Evolutionary conservation across 225 moss, liverwort and hornwort genomes (phyloP).

Genomic region (Bryoerythrophyllum caledonicum): DNA sequence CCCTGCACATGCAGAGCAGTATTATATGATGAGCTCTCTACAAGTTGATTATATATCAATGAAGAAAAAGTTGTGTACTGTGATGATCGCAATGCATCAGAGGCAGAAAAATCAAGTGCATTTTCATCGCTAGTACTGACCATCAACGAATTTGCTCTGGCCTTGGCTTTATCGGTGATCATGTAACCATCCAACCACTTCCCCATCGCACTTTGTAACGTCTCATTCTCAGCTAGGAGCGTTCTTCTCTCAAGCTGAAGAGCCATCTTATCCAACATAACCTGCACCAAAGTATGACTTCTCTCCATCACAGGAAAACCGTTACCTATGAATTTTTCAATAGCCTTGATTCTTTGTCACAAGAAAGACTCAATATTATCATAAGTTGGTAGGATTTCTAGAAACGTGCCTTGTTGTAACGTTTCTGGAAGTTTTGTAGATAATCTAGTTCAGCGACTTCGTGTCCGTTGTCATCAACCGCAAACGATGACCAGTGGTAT

Average conservation of each 20-base stretch:
- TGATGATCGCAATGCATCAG: not conserved
- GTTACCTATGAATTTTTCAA: too few relatives aligned
- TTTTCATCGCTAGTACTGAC: conserved; percentile 21
- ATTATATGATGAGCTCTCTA: not conserved
- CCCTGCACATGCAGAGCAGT: conserved; percentile 2
- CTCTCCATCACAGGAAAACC: too few relatives aligned
- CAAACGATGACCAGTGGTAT: conserved; percentile 33
- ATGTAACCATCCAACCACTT: conserved; percentile 32
- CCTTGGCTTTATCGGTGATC: conserved; percentile 18
- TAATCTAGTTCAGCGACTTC: conserved; percentile 33
- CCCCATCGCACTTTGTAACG: conserved; percentile 19
- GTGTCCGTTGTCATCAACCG: conserved; percentile 35
- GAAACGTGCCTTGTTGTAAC: conserved; percentile 39
- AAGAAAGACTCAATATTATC: too few relatives aligned
- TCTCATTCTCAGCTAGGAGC: conserved; percentile 28
- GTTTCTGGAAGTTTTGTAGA: conserved; percentile 40
- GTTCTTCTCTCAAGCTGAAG: conserved; percentile 42
- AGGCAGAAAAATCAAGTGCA: not conserved
- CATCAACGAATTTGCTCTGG: conserved; percentile 37
- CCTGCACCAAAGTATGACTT: too few relatives aligned
- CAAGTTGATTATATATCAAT: not conserved
- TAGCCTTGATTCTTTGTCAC: too few relatives aligned
- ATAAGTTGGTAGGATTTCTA: too few relatives aligned
- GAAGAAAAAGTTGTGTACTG: not conserved
- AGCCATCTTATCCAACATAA: conserved; percentile 44